phyloP scores from a whole-genome alignment of 345 rosid species.

The Erucastrum elatum region DNA sequence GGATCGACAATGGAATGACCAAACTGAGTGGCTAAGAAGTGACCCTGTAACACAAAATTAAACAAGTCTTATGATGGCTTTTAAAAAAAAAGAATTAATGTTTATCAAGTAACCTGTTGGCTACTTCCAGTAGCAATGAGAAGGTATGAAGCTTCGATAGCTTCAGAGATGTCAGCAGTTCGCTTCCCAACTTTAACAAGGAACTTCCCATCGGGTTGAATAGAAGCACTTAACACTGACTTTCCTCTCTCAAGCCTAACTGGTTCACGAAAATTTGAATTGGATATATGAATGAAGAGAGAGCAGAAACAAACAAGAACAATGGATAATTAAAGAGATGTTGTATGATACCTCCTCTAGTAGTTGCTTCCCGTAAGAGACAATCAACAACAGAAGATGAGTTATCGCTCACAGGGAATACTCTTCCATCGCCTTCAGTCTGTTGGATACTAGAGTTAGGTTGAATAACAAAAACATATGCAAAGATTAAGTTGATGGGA shows the following conservation, averaged over 20 bases:
- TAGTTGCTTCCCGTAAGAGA: slow-evolving; percentile 70
- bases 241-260: slow-evolving; percentile 86
- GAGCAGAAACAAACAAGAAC: slow-evolving; percentile 7
- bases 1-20: slow-evolving; percentile 89
- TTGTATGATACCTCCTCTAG: slow-evolving; percentile 54
- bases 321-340: no score
- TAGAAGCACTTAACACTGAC: slow-evolving; percentile 56
- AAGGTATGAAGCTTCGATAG: slow-evolving; percentile 68
- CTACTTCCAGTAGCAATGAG: slow-evolving; percentile 89
- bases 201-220: slow-evolving; percentile 56
- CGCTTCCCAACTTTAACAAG: slow-evolving; percentile 67
- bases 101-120: slow-evolving; percentile 54
- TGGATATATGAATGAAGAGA: slow-evolving; percentile 13
- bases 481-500: not conserved
- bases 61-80: slow-evolving; percentile 1
- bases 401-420: slow-evolving; percentile 68
- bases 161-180: slow-evolving; percentile 44
- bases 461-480: not conserved
- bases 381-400: slow-evolving; percentile 77
- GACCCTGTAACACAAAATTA: slow-evolving; percentile 53
- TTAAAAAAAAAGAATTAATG: not conserved
- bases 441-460: slow-evolving; percentile 36
- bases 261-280: slow-evolving; percentile 33
- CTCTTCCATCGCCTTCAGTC: slow-evolving; percentile 93
- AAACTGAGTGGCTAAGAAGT: slow-evolving; percentile 66